These are phyloP conservation scores for Trametes elegans DNA, from an alignment of 768 basidiomycete species.

Conservation along the genomic window DNA sequence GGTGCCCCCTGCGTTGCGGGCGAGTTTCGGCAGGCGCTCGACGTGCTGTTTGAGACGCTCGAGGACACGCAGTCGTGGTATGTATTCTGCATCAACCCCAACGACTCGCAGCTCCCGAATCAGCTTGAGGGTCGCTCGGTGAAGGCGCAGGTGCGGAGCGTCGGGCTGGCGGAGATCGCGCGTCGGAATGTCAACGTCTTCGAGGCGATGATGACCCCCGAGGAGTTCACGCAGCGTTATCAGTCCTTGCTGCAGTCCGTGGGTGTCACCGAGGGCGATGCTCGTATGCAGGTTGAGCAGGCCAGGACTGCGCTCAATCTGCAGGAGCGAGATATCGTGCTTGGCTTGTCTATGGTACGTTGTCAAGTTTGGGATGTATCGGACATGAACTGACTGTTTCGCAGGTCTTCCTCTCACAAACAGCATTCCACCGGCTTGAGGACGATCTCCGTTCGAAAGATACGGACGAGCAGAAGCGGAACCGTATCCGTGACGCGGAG, in stretches of 20 bases:
- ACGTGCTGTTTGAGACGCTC: slow-evolving; percentile 83
- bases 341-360: slow-evolving; percentile 82
- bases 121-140: slow-evolving; percentile 91
- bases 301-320: slow-evolving; percentile 55
- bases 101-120: slow-evolving; percentile 92
- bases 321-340: slow-evolving; percentile 68
- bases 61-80: slow-evolving; percentile 91
- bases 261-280: slow-evolving; percentile 58
- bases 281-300: slow-evolving; percentile 59
- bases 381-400: slow-evolving; percentile 6
- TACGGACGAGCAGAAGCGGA: slow-evolving; percentile 82
- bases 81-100: slow-evolving; percentile 91
- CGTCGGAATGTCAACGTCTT: slow-evolving; percentile 64
- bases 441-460: slow-evolving; percentile 82
- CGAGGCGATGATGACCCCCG: slow-evolving; percentile 81
- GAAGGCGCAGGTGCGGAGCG: slow-evolving; percentile 85
- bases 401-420: slow-evolving; percentile 86
- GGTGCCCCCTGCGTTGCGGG: slow-evolving; percentile 75
- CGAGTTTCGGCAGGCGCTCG: slow-evolving; percentile 82
- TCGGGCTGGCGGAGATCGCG: slow-evolving; percentile 78
- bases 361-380: not conserved
- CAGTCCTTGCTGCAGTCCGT: slow-evolving; percentile 55
- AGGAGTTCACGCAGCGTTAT: slow-evolving; percentile 87
- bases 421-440: slow-evolving; percentile 84
- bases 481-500: slow-evolving; percentile 73